phyloP scores from a whole-genome alignment of 1,139 yeast species.

The Kodamaea sp. region DNA sequence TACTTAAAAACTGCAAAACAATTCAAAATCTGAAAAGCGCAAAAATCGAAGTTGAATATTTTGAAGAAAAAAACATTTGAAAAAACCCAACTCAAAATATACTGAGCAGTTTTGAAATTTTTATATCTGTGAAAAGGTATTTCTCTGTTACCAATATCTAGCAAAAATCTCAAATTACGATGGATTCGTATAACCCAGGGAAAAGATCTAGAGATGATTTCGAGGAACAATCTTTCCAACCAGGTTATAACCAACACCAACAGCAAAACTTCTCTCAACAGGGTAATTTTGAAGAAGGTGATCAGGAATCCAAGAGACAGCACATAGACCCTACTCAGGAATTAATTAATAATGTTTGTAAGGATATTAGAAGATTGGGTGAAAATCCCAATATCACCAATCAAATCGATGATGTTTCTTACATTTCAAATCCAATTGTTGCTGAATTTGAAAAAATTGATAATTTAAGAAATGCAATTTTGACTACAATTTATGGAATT shows the following conservation, averaged over 20 bases:
- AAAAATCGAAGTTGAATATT: too few species aligned
- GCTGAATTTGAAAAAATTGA: constrained; percentile 68
- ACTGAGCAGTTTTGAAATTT: too few species aligned
- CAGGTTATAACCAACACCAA: constrained; percentile 9
- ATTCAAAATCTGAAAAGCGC: too few species aligned
- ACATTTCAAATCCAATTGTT: constrained; percentile 61
- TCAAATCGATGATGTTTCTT: constrained; percentile 64
- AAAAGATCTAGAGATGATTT: constrained; percentile 43
- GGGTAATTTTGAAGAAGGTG: constrained; percentile 14
- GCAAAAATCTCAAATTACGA: constrained; percentile 4
- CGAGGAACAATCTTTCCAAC: constrained; percentile 18
- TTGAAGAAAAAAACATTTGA: too few species aligned
- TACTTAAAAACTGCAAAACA: too few species aligned
- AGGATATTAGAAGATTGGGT: constrained; percentile 63
- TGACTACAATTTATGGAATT: constrained; percentile 65
- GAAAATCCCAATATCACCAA: constrained; percentile 51
- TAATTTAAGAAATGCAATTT: constrained; percentile 54
- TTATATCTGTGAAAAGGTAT: too few species aligned
- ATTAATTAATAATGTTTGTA: constrained; percentile 41
- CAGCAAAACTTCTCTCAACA: constrained; percentile 6
- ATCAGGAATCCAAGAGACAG: constrained; percentile 29
- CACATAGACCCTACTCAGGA: constrained; percentile 43
- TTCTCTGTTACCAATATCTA: too few species aligned
- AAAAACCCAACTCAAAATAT: too few species aligned
- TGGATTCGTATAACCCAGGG: constrained; percentile 21